Conservation (phyloP, 176 grass and related monocot species). For the Paspalum notatum region DNA sequence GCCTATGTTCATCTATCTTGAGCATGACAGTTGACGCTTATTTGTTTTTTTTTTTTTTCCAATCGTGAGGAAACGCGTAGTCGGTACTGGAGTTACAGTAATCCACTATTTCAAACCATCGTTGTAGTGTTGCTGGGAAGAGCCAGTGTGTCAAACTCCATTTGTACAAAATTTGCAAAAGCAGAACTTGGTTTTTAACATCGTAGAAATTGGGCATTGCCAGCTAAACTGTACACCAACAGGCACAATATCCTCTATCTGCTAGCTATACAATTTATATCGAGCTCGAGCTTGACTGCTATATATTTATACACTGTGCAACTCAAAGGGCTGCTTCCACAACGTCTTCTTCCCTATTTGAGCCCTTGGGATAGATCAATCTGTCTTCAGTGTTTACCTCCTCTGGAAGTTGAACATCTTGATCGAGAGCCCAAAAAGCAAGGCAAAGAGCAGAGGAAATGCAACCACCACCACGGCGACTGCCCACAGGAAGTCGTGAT, state of each 20-base stretch:
- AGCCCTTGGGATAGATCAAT: not conserved
- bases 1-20: not conserved
- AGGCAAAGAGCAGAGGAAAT: slow-evolving; percentile 64
- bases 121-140: not conserved
- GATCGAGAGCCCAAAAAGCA: slow-evolving; percentile 66
- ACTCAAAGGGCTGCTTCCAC: not conserved
- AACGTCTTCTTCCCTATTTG: not conserved
- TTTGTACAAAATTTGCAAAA: slow-evolving; percentile 1
- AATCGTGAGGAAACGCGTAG: not conserved
- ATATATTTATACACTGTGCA: slow-evolving; percentile 22
- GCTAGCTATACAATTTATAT: slow-evolving; percentile 23
- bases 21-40: not conserved
- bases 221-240: not conserved
- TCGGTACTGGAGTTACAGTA: not conserved
- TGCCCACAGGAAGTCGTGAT: slow-evolving; percentile 54
- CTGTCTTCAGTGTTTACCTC: slow-evolving; percentile 45
- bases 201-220: not conserved
- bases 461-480: slow-evolving; percentile 49
- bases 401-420: slow-evolving; percentile 85
- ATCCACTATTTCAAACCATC: not conserved
- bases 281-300: not conserved
- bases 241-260: slow-evolving; percentile 11
- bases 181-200: not conserved
- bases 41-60: not conserved
- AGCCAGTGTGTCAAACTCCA: not conserved